Conservation (phyloP, 495 filamentous ascomycete species). For the Parachaetomium inaequale region DNA sequence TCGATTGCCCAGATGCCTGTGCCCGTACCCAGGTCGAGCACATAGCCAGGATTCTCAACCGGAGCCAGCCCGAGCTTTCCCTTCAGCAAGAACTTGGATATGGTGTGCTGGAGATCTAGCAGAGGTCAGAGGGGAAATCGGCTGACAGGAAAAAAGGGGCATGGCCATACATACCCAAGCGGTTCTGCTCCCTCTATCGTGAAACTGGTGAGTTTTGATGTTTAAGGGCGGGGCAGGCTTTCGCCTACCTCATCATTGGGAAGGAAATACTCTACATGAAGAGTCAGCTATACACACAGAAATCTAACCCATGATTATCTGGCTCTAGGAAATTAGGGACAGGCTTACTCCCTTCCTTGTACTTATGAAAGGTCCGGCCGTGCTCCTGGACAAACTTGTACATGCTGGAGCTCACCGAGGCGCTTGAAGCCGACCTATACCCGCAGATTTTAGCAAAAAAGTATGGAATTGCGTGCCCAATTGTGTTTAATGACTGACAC, state of each 20-base stretch:
- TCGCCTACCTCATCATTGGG: constrained; percentile 31
- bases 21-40: constrained; percentile 46
- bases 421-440: constrained; percentile 6
- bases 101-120: constrained; percentile 49
- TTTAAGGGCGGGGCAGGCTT: not conserved
- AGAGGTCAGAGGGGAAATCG: not conserved
- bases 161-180: constrained; percentile 37
- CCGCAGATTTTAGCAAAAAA: not conserved
- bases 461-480: not conserved
- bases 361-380: constrained; percentile 36
- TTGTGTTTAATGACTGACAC: not conserved
- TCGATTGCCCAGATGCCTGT: constrained; percentile 48
- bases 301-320: no score
- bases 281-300: not conserved
- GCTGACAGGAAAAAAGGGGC: not conserved
- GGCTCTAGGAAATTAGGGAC: no score
- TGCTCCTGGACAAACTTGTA: constrained; percentile 32
- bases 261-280: constrained; percentile 29
- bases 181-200: constrained; percentile 41
- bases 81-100: constrained; percentile 41
- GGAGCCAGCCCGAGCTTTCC: constrained; percentile 43
- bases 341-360: constrained; percentile 41
- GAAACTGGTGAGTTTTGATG: not conserved
- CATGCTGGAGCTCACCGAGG: constrained; percentile 18
- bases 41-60: constrained; percentile 35